Base-by-base conservation (phyloP, 1,139 yeast species). In the Candida dubliniensis region DNA sequence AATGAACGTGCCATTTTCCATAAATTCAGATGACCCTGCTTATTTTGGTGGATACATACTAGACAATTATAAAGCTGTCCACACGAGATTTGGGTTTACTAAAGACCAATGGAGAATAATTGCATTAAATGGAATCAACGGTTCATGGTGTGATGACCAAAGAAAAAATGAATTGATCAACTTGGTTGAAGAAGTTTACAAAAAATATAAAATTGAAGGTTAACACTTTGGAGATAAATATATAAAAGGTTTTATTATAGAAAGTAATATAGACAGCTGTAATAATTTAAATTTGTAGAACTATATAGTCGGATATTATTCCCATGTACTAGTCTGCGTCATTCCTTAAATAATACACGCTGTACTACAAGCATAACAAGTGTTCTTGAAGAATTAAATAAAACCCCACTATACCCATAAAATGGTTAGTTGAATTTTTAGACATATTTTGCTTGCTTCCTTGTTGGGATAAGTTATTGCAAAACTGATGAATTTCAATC, bases 11-110 rank as follows among this genome's bases (percentile, higher is more conserved):
- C 83, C 86, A 29, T 84, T 87, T 60, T 82, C 89, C 36, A 72
- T 87, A 57, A 87, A 87, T 61, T 83, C 90, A 1, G 95, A 87
- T 60, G 95, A 87, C 61, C 95, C 95, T 30, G 93, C 95, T 2
- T 87, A 87, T 62, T 87, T 87, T 58, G 95, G 93, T 40, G 93
- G 90, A 9, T 86, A 86, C 63, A 81, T 86, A 48, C 66, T 87
- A 52, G 93, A 87, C 56, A 87, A 87, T 61, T 87, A 85, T 63
- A 58, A 76, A 27, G 77, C 76, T 33, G 87, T 86, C 25, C 87
- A 85, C 51, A 69, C 77, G 43, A 74, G 79, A 51, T 85, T 85
- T 60, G 80, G 81, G 10, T 82, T 86, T 62, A 67, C 74, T 35
- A 54, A 74, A 41, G 64, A 71, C 9, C 76, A 79, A 39, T 86